These are phyloP conservation scores for Fusarium sp. DNA, from an alignment of 2,329 filamentous ascomycete genomes.

Conservation along the genomic window DNA sequence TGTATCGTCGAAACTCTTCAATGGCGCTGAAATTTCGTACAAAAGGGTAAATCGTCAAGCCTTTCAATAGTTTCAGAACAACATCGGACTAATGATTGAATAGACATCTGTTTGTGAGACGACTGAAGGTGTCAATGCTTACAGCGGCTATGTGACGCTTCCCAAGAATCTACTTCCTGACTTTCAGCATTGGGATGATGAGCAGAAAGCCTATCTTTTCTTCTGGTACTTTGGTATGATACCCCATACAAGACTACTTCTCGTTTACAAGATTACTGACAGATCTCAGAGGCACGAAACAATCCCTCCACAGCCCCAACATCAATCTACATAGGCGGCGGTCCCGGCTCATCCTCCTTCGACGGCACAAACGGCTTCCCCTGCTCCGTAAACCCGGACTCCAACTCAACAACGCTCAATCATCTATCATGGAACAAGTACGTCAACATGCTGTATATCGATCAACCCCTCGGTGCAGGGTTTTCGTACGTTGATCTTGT, in stretches of 20 bases:
- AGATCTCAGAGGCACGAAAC: constrained; percentile 49
- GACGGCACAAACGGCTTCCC: constrained; percentile 69
- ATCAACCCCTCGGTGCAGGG: constrained; percentile 72
- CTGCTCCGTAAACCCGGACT: constrained; percentile 60
- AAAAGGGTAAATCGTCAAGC: constrained; percentile 34
- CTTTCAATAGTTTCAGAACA: rapidly evolving
- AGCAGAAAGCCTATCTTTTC: constrained; percentile 50
- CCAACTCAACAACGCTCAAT: constrained; percentile 65
- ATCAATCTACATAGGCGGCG: constrained; percentile 73
- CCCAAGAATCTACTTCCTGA: constrained; percentile 47
- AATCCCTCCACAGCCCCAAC: constrained; percentile 39
- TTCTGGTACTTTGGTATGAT: constrained; percentile 58
- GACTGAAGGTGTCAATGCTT: constrained; percentile 36
- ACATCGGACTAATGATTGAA: background rate
- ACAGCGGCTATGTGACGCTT: constrained; percentile 42
- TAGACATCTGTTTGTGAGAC: constrained; percentile 45
- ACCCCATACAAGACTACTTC: too few species aligned
- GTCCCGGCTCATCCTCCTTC: constrained; percentile 71
- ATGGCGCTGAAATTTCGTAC: constrained; percentile 40
- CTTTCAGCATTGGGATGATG: constrained; percentile 28
- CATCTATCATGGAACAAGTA: constrained; percentile 71
- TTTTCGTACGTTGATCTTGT: constrained; percentile 62
- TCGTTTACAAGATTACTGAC: background rate
- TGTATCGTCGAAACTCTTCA: constrained; percentile 18
- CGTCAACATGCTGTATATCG: constrained; percentile 64